Base-by-base conservation (phyloP, 768 basidiomycete genomes). In the Lyophyllum shimeji region DNA sequence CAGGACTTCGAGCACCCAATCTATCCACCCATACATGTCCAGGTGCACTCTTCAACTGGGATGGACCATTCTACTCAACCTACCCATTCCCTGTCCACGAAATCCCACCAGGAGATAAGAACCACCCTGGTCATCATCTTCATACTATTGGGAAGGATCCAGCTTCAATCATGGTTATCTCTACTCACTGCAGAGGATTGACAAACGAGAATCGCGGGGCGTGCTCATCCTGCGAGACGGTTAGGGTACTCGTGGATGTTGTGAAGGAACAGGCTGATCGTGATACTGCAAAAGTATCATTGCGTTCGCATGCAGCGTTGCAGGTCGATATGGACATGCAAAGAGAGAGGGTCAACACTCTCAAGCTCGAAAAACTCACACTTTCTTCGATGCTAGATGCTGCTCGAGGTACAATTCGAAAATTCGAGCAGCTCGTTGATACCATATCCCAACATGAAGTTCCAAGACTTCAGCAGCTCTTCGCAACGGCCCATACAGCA, bases 391-490 rank as follows among this genome's bases (percentile, higher is more conserved):
- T 45, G 44, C 44, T 45, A 45, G 44, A 45, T 4, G 24, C 44
- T 21, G 18, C 44, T 8, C 44, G 44, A 21, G 44, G 8, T 8
- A 45, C 44, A 3, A 15, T 45, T 25, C 21, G 21, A 6, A 45
- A 45, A 45, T 45, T 45, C 24, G 44, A 45, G 44, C 12, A 7
- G 15, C 18, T 45, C 2, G 44, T 45, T 20, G 6, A 25, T 20
- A 21, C 6, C 18, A 20, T 45, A 21, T 45, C 44, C 8, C 44
- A 45, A 20, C 27, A 57, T 8, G 57, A 67, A 34, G 60, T 72
- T 18, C 71, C 69, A 0, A 66, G 52, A 1, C 55, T 72, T 17
- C 63, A 64, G n/a, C 65, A 64, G 13, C 60, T 72, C 25, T 59
- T 72, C 43, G 53, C 52, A 24, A 64, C 65, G 37, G 63, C 60